Base-by-base conservation (phyloP, 2,329 filamentous ascomycete species). In the Sclerotiophoma versabilis region DNA sequence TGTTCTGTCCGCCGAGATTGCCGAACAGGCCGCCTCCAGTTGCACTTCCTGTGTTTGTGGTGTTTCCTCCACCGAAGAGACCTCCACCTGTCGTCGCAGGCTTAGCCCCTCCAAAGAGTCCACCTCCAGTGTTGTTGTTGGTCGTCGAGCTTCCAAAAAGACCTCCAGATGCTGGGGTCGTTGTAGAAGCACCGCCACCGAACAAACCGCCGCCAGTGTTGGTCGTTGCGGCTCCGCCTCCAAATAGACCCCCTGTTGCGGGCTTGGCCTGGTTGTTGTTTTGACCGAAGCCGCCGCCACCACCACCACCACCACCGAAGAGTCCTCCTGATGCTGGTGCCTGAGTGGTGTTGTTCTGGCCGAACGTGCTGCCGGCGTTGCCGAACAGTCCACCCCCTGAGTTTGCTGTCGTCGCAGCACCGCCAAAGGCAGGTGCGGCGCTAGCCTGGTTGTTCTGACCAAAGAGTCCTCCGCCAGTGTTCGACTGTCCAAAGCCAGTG, bases 81-180 rank as follows among this genome's bases (percentile, higher is more conserved):
- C 74, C 69, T 26, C 71, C 67, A 38, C 70, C 66, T 33, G 71
- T 67, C 34, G 66, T 70, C 48, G 68, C 63, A 37, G 64, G 65
- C 38, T 63, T 71, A 34, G 68, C 68, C 34, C 78, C 72, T 30
- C 77, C 77, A 57, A 83, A 83, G 23, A 82, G 62, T 23, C 79
- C 71, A 49, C 73, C 69, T 46, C 63, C 54, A 19, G 43, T 36
- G 46, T 46, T 56, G 46, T 49, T 63, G 61, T 46, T 60, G 26
- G 56, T 34, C 20, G 60, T 46, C 7, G 48, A 52, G 45, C 66
- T 60, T 66, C 84, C 84, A 50, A 87, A 87, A 3, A 86, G 72
- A 1, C 82, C 78, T 5, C 77, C 77, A 5, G 78, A 76, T 11
- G 76, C 67, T 27, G 76, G 68, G 25, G 71, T 62, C 14, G 76